Evolutionary conservation across 2,329 filamentous ascomycete species (phyloP).

Genomic region (Fusarium sublunatum): DNA sequence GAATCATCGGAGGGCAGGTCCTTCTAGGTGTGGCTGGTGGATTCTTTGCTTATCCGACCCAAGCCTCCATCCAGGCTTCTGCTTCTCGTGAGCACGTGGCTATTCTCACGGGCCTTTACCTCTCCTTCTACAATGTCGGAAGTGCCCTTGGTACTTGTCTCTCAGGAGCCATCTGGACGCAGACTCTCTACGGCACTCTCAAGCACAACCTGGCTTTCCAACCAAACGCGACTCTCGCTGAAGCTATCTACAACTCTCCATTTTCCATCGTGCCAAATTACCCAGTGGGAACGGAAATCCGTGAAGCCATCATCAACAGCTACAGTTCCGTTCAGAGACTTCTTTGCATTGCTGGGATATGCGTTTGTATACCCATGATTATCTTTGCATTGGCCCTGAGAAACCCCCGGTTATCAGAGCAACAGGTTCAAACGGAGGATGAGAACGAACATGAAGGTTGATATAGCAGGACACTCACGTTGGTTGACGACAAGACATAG

Average conservation of each 20-base stretch:
- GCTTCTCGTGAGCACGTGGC: slow-evolving; percentile 53
- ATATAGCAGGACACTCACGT: background rate
- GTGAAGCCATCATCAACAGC: slow-evolving; percentile 57
- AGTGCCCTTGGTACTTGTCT: slow-evolving; percentile 56
- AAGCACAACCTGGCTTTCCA: slow-evolving; percentile 50
- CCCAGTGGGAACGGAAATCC: slow-evolving; percentile 57
- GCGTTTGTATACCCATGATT: slow-evolving; percentile 60
- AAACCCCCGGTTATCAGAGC: slow-evolving; percentile 58
- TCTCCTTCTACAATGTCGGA: slow-evolving; percentile 57
- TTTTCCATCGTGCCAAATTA: slow-evolving; percentile 51
- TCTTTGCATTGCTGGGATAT: slow-evolving; percentile 59
- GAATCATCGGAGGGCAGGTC: slow-evolving; percentile 66
- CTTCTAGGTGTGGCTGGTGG: slow-evolving; percentile 69
- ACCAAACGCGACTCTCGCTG: slow-evolving; percentile 51
- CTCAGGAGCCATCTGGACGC: slow-evolving; percentile 57
- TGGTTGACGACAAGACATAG: background rate
- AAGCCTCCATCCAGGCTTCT: slow-evolving; percentile 55
- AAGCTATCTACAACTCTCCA: slow-evolving; percentile 52
- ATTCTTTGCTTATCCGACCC: slow-evolving; percentile 61
- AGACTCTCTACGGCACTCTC: slow-evolving; percentile 52
- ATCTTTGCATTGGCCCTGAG: slow-evolving; percentile 56
- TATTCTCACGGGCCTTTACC: slow-evolving; percentile 53
- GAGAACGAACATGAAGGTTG: slow-evolving; percentile 2
- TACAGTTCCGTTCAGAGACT: slow-evolving; percentile 59
- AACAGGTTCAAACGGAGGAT: slow-evolving; percentile 43